A percentile compares a stretch with the other conserved stretches of the same genome.
phyloP scores from a whole-genome alignment of 73 alveolate genomes.

The Blepharisma japonicum region DNA sequence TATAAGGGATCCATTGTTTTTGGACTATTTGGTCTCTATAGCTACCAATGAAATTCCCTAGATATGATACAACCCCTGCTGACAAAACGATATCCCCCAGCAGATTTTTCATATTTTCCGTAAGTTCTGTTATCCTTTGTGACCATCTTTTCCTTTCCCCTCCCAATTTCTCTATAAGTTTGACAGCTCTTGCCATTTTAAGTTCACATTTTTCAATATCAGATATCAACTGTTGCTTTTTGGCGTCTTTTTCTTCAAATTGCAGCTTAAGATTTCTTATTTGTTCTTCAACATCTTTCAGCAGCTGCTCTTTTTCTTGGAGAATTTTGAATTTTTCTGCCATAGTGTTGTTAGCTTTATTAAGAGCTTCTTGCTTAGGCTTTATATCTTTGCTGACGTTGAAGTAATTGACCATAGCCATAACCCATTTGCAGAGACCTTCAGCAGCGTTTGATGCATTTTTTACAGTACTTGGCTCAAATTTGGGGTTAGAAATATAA shows the following conservation, averaged over 20 bases:
- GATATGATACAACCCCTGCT: constrained; percentile 93
- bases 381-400: constrained; percentile 82
- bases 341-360: constrained; percentile 58
- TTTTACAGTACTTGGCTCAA: constrained; percentile 64
- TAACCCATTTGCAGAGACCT: constrained; percentile 83
- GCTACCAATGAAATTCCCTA: constrained; percentile 90
- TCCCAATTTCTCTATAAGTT: constrained; percentile 87
- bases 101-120: constrained; percentile 72
- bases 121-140: constrained; percentile 57
- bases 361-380: constrained; percentile 82
- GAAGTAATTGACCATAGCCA: constrained; percentile 90
- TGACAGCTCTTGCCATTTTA: constrained; percentile 85
- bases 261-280: constrained; percentile 64
- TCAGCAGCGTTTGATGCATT: constrained; percentile 82
- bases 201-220: constrained; percentile 74
- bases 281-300: constrained; percentile 70
- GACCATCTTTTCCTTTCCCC: constrained; percentile 96
- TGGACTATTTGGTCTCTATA: constrained; percentile 74
- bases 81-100: constrained; percentile 91
- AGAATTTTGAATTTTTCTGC: constrained; percentile 78
- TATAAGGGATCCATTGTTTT: constrained; percentile 77
- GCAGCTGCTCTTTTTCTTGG: constrained; percentile 69
- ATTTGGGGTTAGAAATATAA: constrained; percentile 57
- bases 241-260: constrained; percentile 53
- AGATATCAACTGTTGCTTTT: constrained; percentile 32